These are phyloP conservation scores for Vitis rupestris DNA, from an alignment of 164 flowering plant genomes.

Conservation along the genomic window DNA sequence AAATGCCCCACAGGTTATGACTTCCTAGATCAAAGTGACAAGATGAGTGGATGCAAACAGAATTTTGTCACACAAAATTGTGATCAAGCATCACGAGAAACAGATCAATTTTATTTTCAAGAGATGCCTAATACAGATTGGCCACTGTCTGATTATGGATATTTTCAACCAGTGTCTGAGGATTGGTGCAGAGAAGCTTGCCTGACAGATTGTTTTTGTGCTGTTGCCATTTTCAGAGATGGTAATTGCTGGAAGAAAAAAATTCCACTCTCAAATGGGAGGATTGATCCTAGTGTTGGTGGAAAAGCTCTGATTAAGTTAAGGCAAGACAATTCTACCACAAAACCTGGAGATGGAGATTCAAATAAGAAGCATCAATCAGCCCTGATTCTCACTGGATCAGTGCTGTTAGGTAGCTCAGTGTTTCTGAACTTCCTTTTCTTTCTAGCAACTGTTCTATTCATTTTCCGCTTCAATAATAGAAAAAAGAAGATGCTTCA, in stretches of 20 bases:
- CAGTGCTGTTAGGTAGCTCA: constrained; percentile 41
- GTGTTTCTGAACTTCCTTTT: constrained; percentile 32
- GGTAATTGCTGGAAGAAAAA: constrained; percentile 50
- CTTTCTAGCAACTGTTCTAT: background rate
- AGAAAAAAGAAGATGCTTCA: constrained; percentile 5
- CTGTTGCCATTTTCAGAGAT: constrained; percentile 30
- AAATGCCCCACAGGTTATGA: constrained; percentile 13
- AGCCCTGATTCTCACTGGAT: constrained; percentile 15
- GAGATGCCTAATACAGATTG: constrained; percentile 28
- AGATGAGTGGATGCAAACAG: constrained; percentile 30
- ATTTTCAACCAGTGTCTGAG: constrained; percentile 6
- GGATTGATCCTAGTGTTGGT: background rate
- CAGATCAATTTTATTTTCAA: constrained; percentile 1
- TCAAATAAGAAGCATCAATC: constrained; percentile 6
- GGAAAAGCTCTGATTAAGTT: constrained; percentile 42
- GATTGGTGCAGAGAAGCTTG: constrained; percentile 32
- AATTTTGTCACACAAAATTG: constrained; percentile 22
- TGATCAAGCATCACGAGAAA: background rate
- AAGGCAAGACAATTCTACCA: constrained; percentile 11
- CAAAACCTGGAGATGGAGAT: background rate
- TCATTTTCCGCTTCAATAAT: background rate
- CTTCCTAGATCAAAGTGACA: background rate
- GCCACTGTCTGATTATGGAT: constrained; percentile 29
- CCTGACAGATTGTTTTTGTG: constrained; percentile 44
- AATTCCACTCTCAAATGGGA: constrained; percentile 36